Evolutionary conservation across 345 rosid genomes (phyloP), one percentile per base, ranked within the genome.

Genomic region (Brassica cretica): DNA sequence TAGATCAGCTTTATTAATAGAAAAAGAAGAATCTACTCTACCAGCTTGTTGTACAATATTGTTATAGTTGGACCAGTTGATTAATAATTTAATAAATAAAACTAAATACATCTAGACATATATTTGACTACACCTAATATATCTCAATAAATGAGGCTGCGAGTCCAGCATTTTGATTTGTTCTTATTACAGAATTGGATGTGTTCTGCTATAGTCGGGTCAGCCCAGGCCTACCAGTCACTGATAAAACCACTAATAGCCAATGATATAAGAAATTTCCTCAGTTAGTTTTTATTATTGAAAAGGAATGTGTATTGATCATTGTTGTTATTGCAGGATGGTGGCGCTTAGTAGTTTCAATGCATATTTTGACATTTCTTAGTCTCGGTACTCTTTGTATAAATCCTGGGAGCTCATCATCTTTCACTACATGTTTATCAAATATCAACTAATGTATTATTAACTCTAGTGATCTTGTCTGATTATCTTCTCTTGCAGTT

Each of bases 291-390:
- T 27, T 27, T 27, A 27, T 27, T 27, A 3, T 27, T 27, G 30
- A 27, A 27, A 27, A 27, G 30, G 30, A 27, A 27, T 27, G 30
- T 27, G 30, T 27, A 27, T 3, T 27, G 30, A 27, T 33, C 37
- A 5, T 21, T 24, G 66, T 73, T 44, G 75, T 49, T 65, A 10
- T 32, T 87, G 82, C 84, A 94, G 99, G 96, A 86, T 82, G 74
- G 71, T 78, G 70, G 87, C 94, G 3, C 90, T 94, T 41, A 3
- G 76, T 88, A 55, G 73, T 86, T 55, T 83, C 98, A 24, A 88
- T 93, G 99, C 94, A 93, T 83, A 75, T 87, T 41, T 61, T 94
- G 76, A 85, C 88, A 32, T 86, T 91, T 81, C 85, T 91, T 51
- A 97, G 98, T 81, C 87, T 91, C 14, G 73, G 97, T 94, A 87